phyloP scores from a whole-genome alignment of 2,329 filamentous ascomycete species.

The Pseudogymnoascus sp. region DNA sequence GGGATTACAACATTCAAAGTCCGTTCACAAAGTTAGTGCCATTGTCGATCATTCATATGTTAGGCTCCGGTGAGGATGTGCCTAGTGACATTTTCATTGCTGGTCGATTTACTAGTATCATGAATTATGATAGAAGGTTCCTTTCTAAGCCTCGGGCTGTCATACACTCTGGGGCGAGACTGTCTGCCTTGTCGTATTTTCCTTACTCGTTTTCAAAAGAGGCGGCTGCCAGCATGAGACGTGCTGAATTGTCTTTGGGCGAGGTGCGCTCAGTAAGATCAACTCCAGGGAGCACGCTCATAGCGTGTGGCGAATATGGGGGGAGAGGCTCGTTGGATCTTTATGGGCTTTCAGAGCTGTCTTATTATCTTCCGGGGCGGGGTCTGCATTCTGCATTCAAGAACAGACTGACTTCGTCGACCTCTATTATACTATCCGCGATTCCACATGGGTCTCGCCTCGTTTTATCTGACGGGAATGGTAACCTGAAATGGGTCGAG shows the following conservation, averaged over 20 bases:
- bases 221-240: constrained; percentile 49
- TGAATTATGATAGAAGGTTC: constrained; percentile 81
- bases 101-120: constrained; percentile 78
- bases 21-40: constrained; percentile 42
- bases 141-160: constrained; percentile 71
- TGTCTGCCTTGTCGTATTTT: constrained; percentile 64
- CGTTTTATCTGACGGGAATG: constrained; percentile 75
- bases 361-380: constrained; percentile 20
- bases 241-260: constrained; percentile 45
- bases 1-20: not conserved
- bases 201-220: constrained; percentile 58
- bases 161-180: constrained; percentile 72
- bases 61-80: constrained; percentile 36
- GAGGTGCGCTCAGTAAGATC: constrained; percentile 46
- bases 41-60: constrained; percentile 72
- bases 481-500: constrained; percentile 84
- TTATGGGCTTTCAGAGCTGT: constrained; percentile 52
- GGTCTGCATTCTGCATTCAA: constrained; percentile 48
- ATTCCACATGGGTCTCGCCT: constrained; percentile 73
- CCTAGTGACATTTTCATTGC: constrained; percentile 78
- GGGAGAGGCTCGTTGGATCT: constrained; percentile 83
- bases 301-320: constrained; percentile 85
- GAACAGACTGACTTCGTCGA: constrained; percentile 76
- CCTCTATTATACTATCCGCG: constrained; percentile 73
- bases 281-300: constrained; percentile 53